Evolutionary conservation across 768 basidiomycete genomes (phyloP).

Genomic region (Amanita rubescens): DNA sequence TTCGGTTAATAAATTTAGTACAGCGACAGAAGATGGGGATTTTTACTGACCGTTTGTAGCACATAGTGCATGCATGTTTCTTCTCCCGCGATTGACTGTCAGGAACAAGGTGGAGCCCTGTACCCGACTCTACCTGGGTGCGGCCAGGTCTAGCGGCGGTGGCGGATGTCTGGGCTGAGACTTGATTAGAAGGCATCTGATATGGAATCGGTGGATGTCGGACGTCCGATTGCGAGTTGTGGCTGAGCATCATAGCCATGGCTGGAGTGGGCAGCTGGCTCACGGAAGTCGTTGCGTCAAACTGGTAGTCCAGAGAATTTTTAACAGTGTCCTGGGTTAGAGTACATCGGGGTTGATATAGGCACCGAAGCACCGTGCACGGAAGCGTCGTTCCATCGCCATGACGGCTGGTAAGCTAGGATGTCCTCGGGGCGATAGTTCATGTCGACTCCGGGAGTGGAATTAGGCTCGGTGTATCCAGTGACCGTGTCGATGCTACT

Average conservation of each 20-base stretch:
- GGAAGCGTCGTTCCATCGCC: conserved; percentile 7
- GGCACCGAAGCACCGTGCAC: conserved; percentile 19
- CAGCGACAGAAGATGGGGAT: conserved; percentile 6
- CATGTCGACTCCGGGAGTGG: conserved; percentile 15
- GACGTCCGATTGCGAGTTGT: conserved; percentile 25
- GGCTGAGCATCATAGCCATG: conserved; percentile 38
- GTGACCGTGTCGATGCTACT: conserved; percentile 33
- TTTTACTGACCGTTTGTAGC: conserved; percentile 60
- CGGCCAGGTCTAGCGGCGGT: conserved; percentile 1
- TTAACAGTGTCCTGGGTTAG: neutral
- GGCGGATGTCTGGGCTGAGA: conserved; percentile 4
- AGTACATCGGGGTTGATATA: neutral
- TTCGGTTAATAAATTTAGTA: conserved; percentile 12
- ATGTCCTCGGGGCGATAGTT: conserved; percentile 34
- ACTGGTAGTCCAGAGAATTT: conserved; percentile 25
- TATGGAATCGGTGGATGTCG: conserved; percentile 14
- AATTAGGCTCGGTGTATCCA: conserved; percentile 34
- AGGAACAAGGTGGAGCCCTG: conserved; percentile 1
- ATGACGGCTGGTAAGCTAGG: conserved; percentile 24
- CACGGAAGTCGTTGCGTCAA: conserved; percentile 20
- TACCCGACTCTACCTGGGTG: neutral
- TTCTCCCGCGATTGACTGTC: conserved; percentile 49
- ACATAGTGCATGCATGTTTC: conserved; percentile 77
- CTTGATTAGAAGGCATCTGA: conserved; percentile 6
- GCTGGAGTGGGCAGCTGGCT: conserved; percentile 39